Evolutionary conservation across 129 eudicot species (phyloP).

Genomic region (Pseudognaphalium luteoalbum): DNA sequence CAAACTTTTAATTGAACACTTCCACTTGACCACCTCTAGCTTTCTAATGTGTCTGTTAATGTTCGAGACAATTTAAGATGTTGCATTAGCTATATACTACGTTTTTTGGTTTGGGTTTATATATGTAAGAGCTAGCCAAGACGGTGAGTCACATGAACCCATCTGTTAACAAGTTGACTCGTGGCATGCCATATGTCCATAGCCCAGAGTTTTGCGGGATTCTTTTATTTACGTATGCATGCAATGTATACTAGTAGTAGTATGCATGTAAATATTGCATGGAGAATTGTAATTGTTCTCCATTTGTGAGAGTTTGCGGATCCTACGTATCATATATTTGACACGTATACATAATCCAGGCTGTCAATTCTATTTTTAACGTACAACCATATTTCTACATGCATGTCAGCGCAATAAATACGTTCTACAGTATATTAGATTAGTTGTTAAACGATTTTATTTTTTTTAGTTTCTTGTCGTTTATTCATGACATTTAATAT

Average conservation of each 20-base stretch:
- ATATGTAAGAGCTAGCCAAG: slow-evolving; percentile 7
- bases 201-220: background rate
- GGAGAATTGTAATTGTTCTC: slow-evolving; percentile 15
- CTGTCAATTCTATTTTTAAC: background rate
- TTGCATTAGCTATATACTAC: background rate
- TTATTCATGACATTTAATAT: too few relatives aligned
- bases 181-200: slow-evolving; percentile 26
- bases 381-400: background rate
- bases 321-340: slow-evolving; percentile 6
- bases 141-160: slow-evolving; percentile 18
- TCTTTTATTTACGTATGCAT: slow-evolving; percentile 3
- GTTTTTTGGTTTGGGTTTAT: slow-evolving; percentile 6
- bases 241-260: background rate
- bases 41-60: slow-evolving; percentile 9
- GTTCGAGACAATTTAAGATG: background rate
- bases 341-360: slow-evolving; percentile 13
- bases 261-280: slow-evolving; percentile 15
- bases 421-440: too few relatives aligned
- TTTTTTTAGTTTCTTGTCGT: too few relatives aligned
- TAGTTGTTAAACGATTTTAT: too few relatives aligned
- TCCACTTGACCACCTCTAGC: background rate
- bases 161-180: slow-evolving; percentile 21
- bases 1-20: background rate
- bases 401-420: background rate
- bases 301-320: slow-evolving; percentile 9